These are phyloP conservation scores for Fusarium palustre DNA, from an alignment of 2,329 filamentous ascomycete genomes.

Conservation along the genomic window DNA sequence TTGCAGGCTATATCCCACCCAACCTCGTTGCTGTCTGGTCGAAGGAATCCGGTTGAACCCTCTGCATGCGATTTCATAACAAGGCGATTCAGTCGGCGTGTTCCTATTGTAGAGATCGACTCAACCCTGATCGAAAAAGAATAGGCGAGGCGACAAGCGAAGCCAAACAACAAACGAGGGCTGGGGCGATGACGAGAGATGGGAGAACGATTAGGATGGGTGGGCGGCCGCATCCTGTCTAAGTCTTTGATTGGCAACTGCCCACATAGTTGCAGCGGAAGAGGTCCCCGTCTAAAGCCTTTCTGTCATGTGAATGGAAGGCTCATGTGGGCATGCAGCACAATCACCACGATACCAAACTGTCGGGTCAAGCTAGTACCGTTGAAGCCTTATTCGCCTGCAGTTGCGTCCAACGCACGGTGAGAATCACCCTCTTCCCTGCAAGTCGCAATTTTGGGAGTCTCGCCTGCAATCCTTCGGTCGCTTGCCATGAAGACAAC, in stretches of 20 bases:
- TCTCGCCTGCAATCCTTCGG: conserved; percentile 6
- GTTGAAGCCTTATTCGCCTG: conserved; percentile 18
- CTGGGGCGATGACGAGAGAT: conserved; percentile 10
- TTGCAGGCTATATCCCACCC: not conserved
- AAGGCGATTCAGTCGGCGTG: not conserved
- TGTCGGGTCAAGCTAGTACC: conserved; percentile 41
- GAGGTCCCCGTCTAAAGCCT: conserved; percentile 37
- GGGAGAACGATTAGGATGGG: conserved; percentile 5
- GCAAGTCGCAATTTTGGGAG: conserved; percentile 32
- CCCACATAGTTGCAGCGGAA: conserved; percentile 30
- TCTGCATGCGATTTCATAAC: not conserved
- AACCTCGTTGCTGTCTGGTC: not conserved
- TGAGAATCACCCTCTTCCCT: conserved; percentile 11
- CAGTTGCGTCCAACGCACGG: conserved; percentile 28
- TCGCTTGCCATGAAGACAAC: conserved; percentile 18
- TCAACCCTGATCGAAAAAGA: conserved; percentile 4
- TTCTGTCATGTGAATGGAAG: conserved; percentile 46
- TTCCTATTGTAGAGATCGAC: conserved; percentile 14
- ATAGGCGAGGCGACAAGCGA: conserved; percentile 8
- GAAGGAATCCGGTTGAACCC: not conserved
- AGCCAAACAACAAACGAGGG: conserved; percentile 3
- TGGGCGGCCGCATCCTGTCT: conserved; percentile 12
- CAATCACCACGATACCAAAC: conserved; percentile 43
- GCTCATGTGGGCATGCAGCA: conserved; percentile 37
- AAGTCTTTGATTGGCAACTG: conserved; percentile 8